These are phyloP conservation scores for Emericellopsis cladophorae DNA, from an alignment of 2,329 filamentous ascomycete species.

Conservation along the genomic window DNA sequence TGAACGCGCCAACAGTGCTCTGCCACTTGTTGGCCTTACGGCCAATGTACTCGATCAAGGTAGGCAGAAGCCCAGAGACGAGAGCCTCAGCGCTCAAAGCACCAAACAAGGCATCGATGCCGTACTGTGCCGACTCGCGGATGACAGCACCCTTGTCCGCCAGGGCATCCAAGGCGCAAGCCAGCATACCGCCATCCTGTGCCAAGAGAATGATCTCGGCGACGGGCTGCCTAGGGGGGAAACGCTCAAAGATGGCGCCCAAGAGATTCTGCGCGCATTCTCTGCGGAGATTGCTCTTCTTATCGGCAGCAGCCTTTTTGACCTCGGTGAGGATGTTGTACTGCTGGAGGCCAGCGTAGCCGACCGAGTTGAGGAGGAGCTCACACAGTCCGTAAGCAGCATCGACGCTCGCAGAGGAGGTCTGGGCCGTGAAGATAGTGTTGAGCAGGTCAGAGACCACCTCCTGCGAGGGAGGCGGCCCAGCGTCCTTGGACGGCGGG, in stretches of 20 bases:
- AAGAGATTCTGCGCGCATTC: slow-evolving; percentile 93
- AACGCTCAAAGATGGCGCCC: slow-evolving; percentile 84
- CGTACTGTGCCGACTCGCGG: slow-evolving; percentile 86
- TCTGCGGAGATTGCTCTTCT: slow-evolving; percentile 76
- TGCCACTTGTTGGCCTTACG: slow-evolving; percentile 95
- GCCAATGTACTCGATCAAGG: slow-evolving; percentile 60
- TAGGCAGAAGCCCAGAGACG: slow-evolving; percentile 69
- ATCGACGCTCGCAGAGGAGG: slow-evolving; percentile 56
- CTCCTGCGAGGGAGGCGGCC: slow-evolving; percentile 48
- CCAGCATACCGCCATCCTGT: slow-evolving; percentile 64
- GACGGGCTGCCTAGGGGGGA: slow-evolving; percentile 63
- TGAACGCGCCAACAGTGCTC: slow-evolving; percentile 76
- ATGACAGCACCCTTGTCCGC: slow-evolving; percentile 85
- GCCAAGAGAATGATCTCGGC: slow-evolving; percentile 73
- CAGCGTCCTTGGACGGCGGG: slow-evolving; percentile 32
- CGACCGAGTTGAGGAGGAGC: slow-evolving; percentile 39
- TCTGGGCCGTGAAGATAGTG: slow-evolving; percentile 56
- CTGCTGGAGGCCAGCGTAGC: slow-evolving; percentile 35
- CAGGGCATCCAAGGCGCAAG: slow-evolving; percentile 68
- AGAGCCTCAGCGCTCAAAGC: slow-evolving; percentile 72
- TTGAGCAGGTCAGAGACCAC: slow-evolving; percentile 54
- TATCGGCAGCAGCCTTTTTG: slow-evolving; percentile 72
- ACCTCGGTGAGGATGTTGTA: slow-evolving; percentile 44
- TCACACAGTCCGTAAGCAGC: slow-evolving; percentile 50
- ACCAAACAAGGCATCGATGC: slow-evolving; percentile 75